Evolutionary conservation across 768 basidiomycete genomes (phyloP).

Genomic region (Crucibulum laeve): DNA sequence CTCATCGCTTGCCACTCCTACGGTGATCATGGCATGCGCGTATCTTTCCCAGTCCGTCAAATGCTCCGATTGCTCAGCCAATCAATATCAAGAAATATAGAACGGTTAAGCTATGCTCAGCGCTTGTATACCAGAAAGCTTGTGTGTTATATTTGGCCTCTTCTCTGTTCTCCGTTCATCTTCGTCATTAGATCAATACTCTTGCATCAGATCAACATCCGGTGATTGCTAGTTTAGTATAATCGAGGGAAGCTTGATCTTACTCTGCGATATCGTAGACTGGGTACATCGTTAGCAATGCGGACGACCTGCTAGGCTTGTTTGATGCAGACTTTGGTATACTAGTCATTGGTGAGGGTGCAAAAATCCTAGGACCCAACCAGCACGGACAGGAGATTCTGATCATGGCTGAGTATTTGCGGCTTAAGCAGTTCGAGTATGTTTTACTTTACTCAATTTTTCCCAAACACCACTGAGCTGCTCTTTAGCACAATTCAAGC

Average conservation of each 20-base stretch:
- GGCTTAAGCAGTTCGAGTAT: conserved; percentile 66
- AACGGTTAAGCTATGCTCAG: conserved; percentile 73
- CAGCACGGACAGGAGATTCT: conserved; percentile 74
- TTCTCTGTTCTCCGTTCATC: conserved; percentile 1
- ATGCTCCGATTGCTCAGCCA: conserved; percentile 78
- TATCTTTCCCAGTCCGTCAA: conserved; percentile 80
- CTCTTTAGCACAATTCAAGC: conserved; percentile 57
- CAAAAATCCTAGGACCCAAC: conserved; percentile 66
- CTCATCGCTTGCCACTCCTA: conserved; percentile 77
- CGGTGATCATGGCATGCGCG: conserved; percentile 74
- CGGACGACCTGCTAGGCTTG: conserved; percentile 70
- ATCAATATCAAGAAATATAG: conserved; percentile 75
- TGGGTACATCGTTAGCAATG: conserved; percentile 76
- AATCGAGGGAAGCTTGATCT: neutral
- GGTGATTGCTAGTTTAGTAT: conserved; percentile 17
- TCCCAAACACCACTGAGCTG: neutral
- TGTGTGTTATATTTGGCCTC: conserved; percentile 27
- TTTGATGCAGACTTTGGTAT: conserved; percentile 80
- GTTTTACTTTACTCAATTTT: conserved; percentile 15
- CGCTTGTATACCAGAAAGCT: conserved; percentile 73
- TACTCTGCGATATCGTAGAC: conserved; percentile 26
- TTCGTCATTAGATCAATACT: conserved; percentile 65
- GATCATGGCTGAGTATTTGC: conserved; percentile 75
- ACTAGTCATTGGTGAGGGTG: conserved; percentile 66
- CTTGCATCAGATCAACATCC: conserved; percentile 64